Evolutionary conservation across 1,139 yeast genomes (phyloP), one percentile per base, ranked within the genome.

Genomic region (Scheffersomyces quercinus): DNA sequence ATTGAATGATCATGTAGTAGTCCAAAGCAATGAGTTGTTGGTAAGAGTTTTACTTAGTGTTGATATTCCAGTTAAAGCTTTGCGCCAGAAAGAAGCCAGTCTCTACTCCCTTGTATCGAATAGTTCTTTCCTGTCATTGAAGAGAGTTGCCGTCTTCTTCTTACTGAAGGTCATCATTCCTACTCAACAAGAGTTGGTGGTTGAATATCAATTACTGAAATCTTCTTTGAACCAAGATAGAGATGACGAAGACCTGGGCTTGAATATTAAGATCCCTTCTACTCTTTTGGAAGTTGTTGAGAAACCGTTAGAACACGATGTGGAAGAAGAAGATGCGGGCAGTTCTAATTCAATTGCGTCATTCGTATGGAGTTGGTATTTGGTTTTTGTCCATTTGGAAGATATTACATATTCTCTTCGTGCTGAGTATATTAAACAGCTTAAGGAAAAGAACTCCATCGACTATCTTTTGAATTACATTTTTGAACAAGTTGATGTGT

Each of bases 341-440:
- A 29, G 38, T 3, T 20, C 60, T n/a, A 47, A 52, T 13, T 54
- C 51, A 2, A 65, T 72, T 28, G 60, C 75, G 36, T 69, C 66
- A 34, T 87, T 79, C 56, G 56, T 88, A 37, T 83, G 89, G 83
- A 70, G 82, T 36, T 90, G 97, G 96, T 67, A 68, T 44, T 64
- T 88, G 44, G 62, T 87, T 0, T 75, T 87, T 51, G 69, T 68
- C 28, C 83, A 82, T 58, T 87, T 90, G 58, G 76, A 79, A 43
- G 82, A 83, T 46, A 78, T 87, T 5, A 81, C 95, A 1, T 79
- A 81, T 51, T 78, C 81, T 35, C 73, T 88, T 51, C 73, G 91
- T 45, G 75, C 79, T 38, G 72, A 75, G 38, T 86, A 85, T 54
- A 74, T 85, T 33, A 68, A 69, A 26, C 85, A 85, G 50, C 62